These are phyloP conservation scores for Umbelopsis sp. DNA, from an alignment of 192 early-diverging fungal species.

Conservation along the genomic window DNA sequence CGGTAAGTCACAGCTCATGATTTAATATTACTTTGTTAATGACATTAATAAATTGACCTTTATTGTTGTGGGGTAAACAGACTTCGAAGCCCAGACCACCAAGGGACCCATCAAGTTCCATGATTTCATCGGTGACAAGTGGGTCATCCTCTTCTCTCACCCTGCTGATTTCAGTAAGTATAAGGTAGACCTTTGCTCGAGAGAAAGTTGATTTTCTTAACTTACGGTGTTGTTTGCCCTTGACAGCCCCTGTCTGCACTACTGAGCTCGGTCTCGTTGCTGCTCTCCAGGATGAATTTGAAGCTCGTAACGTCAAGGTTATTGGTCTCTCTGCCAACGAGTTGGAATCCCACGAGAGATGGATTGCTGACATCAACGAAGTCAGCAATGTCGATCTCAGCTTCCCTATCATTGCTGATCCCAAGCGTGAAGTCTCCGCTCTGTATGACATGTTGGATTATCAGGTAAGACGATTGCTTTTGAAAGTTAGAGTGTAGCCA, in stretches of 20 bases:
- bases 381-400: conserved; percentile 72
- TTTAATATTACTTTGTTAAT: neutral
- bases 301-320: conserved; percentile 80
- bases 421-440: conserved; percentile 78
- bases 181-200: neutral
- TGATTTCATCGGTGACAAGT: conserved; percentile 78
- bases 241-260: conserved; percentile 85
- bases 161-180: conserved; percentile 90
- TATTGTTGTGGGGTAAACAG: conserved; percentile 1
- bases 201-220: neutral
- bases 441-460: conserved; percentile 98
- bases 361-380: conserved; percentile 94
- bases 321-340: conserved; percentile 94
- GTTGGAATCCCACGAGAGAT: conserved; percentile 77
- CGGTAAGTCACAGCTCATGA: conserved; percentile 21
- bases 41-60: neutral
- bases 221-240: neutral
- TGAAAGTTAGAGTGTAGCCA: neutral
- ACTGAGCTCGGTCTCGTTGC: conserved; percentile 96
- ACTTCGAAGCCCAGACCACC: conserved; percentile 89
- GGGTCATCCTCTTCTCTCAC: conserved; percentile 98
- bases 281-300: conserved; percentile 76
- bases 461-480: conserved; percentile 44
- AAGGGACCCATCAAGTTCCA: conserved; percentile 92
- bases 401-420: conserved; percentile 94